phyloP scores from a whole-genome alignment of 129 eudicot species.

The Lonicera japonica region DNA sequence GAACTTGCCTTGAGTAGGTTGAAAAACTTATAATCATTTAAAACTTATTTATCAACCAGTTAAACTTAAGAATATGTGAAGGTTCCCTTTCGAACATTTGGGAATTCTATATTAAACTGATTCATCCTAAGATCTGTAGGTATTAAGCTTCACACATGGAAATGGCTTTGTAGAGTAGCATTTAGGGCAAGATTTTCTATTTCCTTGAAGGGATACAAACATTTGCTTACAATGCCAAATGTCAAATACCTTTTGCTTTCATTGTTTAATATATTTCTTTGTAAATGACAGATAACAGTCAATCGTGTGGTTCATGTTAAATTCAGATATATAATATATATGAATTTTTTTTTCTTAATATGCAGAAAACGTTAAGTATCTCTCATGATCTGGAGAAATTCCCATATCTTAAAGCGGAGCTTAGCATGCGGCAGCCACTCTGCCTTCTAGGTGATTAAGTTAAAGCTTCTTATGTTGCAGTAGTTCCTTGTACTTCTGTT shows the following conservation, averaged over 20 bases:
- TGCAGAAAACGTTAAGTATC: conserved; percentile 61
- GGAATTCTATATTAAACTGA: neutral
- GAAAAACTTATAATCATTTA: too few species aligned
- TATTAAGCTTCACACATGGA: neutral
- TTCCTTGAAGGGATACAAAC: too few species aligned
- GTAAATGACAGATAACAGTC: neutral
- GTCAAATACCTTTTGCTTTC: neutral
- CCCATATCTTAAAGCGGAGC: conserved; percentile 78
- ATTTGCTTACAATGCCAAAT: neutral
- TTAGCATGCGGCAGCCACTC: conserved; percentile 95
- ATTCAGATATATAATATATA: too few species aligned
- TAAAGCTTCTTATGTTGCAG: neutral
- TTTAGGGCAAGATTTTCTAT: too few species aligned
- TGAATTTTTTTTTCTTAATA: conserved; percentile 5
- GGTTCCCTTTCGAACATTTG: too few species aligned
- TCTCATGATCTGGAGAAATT: conserved; percentile 75
- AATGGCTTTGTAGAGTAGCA: neutral
- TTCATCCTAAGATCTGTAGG: neutral
- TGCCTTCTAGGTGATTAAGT: conserved; percentile 75
- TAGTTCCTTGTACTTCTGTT: neutral
- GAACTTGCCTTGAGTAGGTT: too few species aligned
- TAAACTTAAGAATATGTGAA: too few species aligned
- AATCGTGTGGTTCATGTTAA: neutral
- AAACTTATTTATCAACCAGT: too few species aligned
- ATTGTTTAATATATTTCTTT: neutral